Conservation (phyloP, 306 rosid species). For the Quercus cerris region DNA sequence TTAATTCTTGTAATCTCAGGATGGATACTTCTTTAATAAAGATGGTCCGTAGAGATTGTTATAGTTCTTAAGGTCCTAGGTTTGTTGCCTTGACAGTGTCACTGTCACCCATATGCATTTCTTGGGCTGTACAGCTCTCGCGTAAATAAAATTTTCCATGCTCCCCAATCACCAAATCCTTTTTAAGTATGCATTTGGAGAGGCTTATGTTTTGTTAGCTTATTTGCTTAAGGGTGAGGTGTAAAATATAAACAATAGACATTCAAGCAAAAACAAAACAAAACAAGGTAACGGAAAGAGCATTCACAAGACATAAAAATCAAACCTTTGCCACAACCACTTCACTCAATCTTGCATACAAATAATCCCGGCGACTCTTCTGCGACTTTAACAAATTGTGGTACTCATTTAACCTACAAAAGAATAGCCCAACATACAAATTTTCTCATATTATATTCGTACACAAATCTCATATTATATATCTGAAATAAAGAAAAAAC, state of each 20-base stretch:
- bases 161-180: background rate
- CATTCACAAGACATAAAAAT: slow-evolving; percentile 10
- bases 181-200: no score
- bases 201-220: no score
- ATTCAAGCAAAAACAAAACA: background rate
- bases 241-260: background rate
- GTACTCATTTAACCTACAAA: slow-evolving; percentile 61
- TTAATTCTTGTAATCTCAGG: background rate
- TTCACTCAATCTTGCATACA: slow-evolving; percentile 62
- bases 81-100: background rate
- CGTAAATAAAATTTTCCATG: no score
- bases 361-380: slow-evolving; percentile 67
- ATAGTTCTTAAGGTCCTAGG: background rate
- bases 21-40: background rate
- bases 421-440: background rate
- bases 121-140: no score
- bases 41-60: background rate
- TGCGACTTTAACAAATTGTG: slow-evolving; percentile 46
- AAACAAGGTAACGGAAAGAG: background rate
- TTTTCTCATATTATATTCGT: no score
- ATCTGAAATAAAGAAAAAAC: background rate
- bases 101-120: no score
- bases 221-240: no score
- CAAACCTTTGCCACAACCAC: slow-evolving; percentile 84
- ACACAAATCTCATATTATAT: background rate